Percentiles rank a stretch among this genome's conserved stretches.
Conservation (phyloP, 1,284 basidiomycete species). For the Anthracocystis setariae region DNA sequence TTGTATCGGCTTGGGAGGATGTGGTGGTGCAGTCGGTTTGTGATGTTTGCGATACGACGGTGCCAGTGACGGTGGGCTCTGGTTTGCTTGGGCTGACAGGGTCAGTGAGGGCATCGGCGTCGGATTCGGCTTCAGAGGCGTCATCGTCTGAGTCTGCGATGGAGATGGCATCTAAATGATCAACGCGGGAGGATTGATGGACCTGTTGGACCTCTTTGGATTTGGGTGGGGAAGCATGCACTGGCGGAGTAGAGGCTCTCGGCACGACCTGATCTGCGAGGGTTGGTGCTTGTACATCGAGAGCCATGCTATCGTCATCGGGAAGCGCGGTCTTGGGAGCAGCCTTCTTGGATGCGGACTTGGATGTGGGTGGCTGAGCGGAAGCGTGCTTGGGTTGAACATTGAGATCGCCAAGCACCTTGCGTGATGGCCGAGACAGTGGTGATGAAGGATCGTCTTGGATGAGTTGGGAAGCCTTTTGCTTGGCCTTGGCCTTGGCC, state of each 20-base stretch:
- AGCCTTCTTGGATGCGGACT: neutral
- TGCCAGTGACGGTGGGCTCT: conserved; percentile 25
- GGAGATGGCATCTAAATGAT: conserved; percentile 12
- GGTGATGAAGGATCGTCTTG: conserved; percentile 8
- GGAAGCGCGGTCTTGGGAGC: conserved; percentile 5
- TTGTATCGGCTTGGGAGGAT: conserved; percentile 20
- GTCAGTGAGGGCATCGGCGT: neutral
- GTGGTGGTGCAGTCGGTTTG: conserved; percentile 20
- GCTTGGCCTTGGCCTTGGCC: conserved; percentile 27
- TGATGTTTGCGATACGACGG: conserved; percentile 18
- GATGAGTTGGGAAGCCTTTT: conserved; percentile 12
- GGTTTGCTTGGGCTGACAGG: neutral
- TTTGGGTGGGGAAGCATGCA: conserved; percentile 16
- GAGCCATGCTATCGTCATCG: conserved; percentile 43
- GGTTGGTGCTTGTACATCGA: conserved; percentile 9
- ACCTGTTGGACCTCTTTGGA: neutral
- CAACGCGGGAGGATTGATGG: neutral
- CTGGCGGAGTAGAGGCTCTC: conserved; percentile 42
- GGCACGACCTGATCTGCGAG: conserved; percentile 20
- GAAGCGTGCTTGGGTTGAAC: conserved; percentile 5
- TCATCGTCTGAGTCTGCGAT: conserved; percentile 27
- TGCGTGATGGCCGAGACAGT: conserved; percentile 13
- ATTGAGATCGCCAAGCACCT: conserved; percentile 36
- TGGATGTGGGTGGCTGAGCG: conserved; percentile 2
- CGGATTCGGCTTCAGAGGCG: conserved; percentile 11